Percentiles rank a stretch among this genome's conserved stretches.
Evolutionary conservation across 2,329 filamentous ascomycete species (phyloP).

Genomic region (Aureobasidium mangrovei): DNA sequence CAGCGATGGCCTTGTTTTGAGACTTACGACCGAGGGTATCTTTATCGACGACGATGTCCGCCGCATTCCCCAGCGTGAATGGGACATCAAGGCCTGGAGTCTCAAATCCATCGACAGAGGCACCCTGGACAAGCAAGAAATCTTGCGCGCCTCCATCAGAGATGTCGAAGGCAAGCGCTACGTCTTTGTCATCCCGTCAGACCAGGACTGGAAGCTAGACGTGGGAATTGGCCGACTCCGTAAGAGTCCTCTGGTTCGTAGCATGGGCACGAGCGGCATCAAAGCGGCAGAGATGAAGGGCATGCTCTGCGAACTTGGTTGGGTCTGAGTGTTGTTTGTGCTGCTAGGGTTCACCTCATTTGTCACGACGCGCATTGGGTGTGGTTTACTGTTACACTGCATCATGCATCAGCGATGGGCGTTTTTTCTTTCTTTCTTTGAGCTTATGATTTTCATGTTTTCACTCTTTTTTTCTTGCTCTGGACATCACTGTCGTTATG

Average conservation of each 20-base stretch:
- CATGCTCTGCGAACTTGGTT: slow-evolving; percentile 29
- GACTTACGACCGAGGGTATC: slow-evolving; percentile 85
- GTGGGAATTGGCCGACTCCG: slow-evolving; percentile 48
- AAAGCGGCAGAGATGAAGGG: slow-evolving; percentile 36
- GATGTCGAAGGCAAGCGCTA: slow-evolving; percentile 54
- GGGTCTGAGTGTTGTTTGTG: slow-evolving; percentile 19
- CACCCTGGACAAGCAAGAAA: slow-evolving; percentile 25
- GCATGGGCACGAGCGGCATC: slow-evolving; percentile 45
- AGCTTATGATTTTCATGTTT: background rate
- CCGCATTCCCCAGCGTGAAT: slow-evolving; percentile 86
- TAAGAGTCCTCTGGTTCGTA: slow-evolving; percentile 47
- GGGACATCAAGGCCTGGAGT: slow-evolving; percentile 98
- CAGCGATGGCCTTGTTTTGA: slow-evolving; percentile 84
- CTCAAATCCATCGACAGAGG: slow-evolving; percentile 69
- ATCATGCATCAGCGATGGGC: slow-evolving; percentile 15
- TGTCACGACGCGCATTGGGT: background rate
- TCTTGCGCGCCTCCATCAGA: slow-evolving; percentile 50
- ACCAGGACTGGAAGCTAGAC: slow-evolving; percentile 55
- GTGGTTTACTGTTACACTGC: background rate
- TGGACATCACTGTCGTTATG: background rate
- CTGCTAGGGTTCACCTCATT: background rate
- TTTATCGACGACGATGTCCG: slow-evolving; percentile 96
- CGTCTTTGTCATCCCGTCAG: slow-evolving; percentile 51
- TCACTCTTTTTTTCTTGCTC: background rate
- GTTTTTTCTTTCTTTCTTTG: slow-evolving; percentile 9